Base-by-base conservation (phyloP, 2,329 filamentous ascomycete species). In the Aureobasidium sp. region DNA sequence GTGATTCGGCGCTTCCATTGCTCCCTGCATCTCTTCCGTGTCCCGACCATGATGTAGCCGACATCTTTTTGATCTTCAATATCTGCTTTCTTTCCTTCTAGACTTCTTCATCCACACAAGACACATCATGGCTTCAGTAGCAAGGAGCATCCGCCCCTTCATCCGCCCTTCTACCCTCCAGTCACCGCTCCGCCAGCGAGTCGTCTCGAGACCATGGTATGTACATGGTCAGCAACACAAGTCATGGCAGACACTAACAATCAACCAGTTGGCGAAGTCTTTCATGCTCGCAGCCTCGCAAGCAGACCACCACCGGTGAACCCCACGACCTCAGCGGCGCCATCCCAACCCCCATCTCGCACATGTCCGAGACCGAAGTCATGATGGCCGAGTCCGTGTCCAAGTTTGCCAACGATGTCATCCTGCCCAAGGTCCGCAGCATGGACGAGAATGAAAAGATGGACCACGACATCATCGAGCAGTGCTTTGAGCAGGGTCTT, bases 361-460 rank as follows among this genome's bases (percentile, higher is more conserved):
- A 96, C 76, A 82, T 96, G 66, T 95, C 90, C 68, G 94, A 99
- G 77, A 87, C 89, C 63, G 94, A 99, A 78, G 72, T 84, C 15
- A 85, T 94, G 71, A 96, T 99, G 89, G 84, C 87, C 65, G 93
- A 99, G 62, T 84, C 89, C 1, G 93, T 99, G 5, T 86, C 86
- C 69, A 96, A 94, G 76, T 97, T 97, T 71, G 91, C 94, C 66
- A 86, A 85, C 72, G 91, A 97, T 62, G 84, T 91, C 34, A 88
- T 99, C 68, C 84, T 92, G 57, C 94, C 94, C 61, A 93, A 91
- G 75, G 92, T 90, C 12, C 89, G 94, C 63, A 92, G 96, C 20
- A 99, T 99, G 94, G 94, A 99, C 74, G 94, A 99, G 81, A 87
- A 88, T 34, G 94, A 99, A 81, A 77, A 83, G 63, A 97, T 99